Evolutionary conservation across 495 filamentous ascomycete species (phyloP).

Genomic region (Haplographium delicatum): DNA sequence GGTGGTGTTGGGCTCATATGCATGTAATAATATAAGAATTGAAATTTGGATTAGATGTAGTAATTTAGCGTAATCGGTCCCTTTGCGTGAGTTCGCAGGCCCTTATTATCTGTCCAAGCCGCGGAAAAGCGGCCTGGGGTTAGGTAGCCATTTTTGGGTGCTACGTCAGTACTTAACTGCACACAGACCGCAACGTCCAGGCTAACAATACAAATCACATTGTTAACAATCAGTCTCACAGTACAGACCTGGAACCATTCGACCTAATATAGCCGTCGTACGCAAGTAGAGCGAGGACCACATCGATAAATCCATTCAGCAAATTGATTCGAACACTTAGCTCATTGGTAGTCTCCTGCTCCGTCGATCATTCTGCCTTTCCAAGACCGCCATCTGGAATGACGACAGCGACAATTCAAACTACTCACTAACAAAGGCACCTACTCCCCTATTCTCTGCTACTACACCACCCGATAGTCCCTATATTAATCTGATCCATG

Average conservation of each 20-base stretch:
- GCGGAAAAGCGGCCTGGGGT: no score
- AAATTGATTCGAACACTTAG: neutral
- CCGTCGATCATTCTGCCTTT: neutral
- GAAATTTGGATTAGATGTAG: no score
- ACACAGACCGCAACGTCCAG: neutral
- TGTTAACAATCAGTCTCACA: neutral
- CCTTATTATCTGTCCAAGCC: no score
- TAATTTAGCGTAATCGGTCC: no score
- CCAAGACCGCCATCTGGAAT: neutral
- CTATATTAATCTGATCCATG: conserved; percentile 21
- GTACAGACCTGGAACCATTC: neutral
- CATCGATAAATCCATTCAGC: neutral
- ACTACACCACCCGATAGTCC: conserved; percentile 11
- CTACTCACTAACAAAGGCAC: neutral
- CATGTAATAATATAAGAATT: no score
- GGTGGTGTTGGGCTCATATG: no score
- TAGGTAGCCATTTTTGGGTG: no score
- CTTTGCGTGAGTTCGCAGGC: no score
- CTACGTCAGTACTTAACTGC: no score
- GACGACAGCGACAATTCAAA: neutral
- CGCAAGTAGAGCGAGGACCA: neutral
- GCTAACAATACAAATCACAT: neutral
- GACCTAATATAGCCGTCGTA: neutral
- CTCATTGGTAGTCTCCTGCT: neutral
- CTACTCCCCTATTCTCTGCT: neutral